These are phyloP conservation scores for Lichtheimia corymbifera DNA, from an alignment of 371 early-diverging fungal genomes.

Conservation along the genomic window DNA sequence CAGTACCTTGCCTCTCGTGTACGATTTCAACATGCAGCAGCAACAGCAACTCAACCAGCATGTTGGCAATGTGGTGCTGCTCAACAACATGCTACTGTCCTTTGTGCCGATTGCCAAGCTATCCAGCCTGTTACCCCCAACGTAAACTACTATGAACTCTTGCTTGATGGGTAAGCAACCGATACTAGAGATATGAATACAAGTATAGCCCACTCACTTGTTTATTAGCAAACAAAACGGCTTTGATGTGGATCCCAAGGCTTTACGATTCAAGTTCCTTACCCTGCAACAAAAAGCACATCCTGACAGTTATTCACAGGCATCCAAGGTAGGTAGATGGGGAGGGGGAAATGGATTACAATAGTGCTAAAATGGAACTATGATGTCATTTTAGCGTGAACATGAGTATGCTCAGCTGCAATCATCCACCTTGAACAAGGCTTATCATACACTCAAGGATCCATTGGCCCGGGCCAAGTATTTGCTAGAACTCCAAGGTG, in stretches of 20 bases:
- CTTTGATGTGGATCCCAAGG: slow-evolving; percentile 71
- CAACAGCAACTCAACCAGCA: not conserved
- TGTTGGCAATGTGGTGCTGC: slow-evolving; percentile 9
- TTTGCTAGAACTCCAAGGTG: slow-evolving; percentile 63
- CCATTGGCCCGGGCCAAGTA: slow-evolving; percentile 84
- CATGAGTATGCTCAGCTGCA: slow-evolving; percentile 74
- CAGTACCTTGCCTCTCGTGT: not conserved
- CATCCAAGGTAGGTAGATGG: slow-evolving; percentile 52
- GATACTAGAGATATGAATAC: not conserved
- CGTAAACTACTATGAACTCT: slow-evolving; percentile 67
- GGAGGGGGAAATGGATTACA: not conserved
- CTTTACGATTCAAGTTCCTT: slow-evolving; percentile 68
- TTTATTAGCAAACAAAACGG: slow-evolving; percentile 42
- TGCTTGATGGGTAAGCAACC: slow-evolving; percentile 35
- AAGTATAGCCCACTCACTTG: not conserved
- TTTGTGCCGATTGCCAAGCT: slow-evolving; percentile 63
- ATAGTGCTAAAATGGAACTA: not conserved
- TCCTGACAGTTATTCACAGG: slow-evolving; percentile 81
- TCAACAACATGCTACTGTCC: slow-evolving; percentile 22
- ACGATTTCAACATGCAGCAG: not conserved
- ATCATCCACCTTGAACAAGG: slow-evolving; percentile 86
- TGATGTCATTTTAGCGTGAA: slow-evolving; percentile 54
- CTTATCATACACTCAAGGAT: slow-evolving; percentile 76
- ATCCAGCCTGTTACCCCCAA: slow-evolving; percentile 69
- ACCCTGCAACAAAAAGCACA: slow-evolving; percentile 82